These are phyloP conservation scores for Penicillium manginii DNA, from an alignment of 495 filamentous ascomycete species.

Conservation along the genomic window DNA sequence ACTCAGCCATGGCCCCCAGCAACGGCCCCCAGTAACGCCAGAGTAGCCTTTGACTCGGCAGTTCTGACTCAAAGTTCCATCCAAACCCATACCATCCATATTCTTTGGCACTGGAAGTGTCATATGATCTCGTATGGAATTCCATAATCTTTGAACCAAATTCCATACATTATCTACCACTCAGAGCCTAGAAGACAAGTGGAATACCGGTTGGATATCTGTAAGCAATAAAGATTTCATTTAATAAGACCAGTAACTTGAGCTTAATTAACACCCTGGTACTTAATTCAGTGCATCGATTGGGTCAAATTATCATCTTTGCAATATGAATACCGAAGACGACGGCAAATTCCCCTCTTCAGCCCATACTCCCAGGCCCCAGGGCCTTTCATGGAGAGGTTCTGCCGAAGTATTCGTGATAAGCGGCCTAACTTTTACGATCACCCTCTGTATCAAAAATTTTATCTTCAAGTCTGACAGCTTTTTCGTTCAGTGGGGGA, in stretches of 20 bases:
- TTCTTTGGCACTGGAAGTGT: neutral
- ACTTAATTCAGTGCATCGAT: neutral
- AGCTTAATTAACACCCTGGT: neutral
- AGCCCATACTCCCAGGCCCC: neutral
- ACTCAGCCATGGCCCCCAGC: too few relatives aligned
- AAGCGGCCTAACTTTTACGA: neutral
- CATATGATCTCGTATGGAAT: neutral
- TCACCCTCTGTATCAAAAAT: neutral
- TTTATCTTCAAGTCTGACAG: neutral
- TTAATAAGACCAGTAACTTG: neutral
- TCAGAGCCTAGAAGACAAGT: neutral
- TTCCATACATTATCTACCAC: neutral
- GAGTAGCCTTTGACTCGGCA: too few relatives aligned
- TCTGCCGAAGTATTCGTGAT: neutral
- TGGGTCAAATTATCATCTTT: neutral
- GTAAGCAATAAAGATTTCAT: neutral
- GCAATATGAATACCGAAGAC: neutral
- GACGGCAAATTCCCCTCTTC: neutral
- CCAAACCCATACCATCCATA: neutral
- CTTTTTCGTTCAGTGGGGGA: neutral
- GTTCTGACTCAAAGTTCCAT: too few relatives aligned
- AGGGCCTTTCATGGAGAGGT: neutral
- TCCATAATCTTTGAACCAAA: neutral
- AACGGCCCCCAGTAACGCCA: too few relatives aligned
- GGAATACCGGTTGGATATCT: neutral